Base-by-base conservation (phyloP, 192 early-diverging fungal genomes). In the Rhizophagus sp. region DNA sequence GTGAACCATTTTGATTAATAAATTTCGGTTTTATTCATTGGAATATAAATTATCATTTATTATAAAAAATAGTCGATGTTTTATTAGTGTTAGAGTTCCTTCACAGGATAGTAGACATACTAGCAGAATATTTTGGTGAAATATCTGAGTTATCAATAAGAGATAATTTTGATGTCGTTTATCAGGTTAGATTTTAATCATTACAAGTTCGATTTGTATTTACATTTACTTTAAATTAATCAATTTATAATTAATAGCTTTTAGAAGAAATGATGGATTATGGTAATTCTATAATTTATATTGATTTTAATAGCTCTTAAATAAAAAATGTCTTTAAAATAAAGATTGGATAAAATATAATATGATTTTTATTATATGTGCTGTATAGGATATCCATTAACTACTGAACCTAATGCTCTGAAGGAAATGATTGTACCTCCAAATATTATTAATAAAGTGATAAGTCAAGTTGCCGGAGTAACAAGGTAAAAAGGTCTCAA, bases 251-350 rank as follows among this genome's bases (percentile, higher is more conserved):
- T 30, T 19, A n/a, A 17, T 82, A 95, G 89, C 85, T 98, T 47
- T 87, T 98, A 77, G 95, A 97, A 68, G 97, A 99, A 83, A 94
- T 96, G 91, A 89, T 99, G 63, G 97, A 99, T 83, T 91, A 96
- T 85, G 96, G 78, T 79, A 79, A 34, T 24, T 67, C 52, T 22
- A 57, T 57, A 5, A 22, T 57, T 57, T 57, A 57, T 57, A 57
- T 57, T 57, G 15, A 17, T 19, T 52, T 8, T 17, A 15, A 52
- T 5, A 3, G 8, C 17, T 52, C 17, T 15, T 52, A 17, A 52
- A 52, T 52, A 36, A 36, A 19, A 39, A 41, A 41, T 41, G 7
- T 41, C 17, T n/a, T 17, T 39, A 69, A 41, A 36, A 19, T 17
- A 33, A 68, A 17, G 17, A 34, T 12, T 33, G 25, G 10, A 17